A percentile compares a stretch with the other conserved stretches of the same genome.
Conservation (phyloP, 2,329 filamentous ascomycete species). For the Fusarium keratoplasticum region DNA sequence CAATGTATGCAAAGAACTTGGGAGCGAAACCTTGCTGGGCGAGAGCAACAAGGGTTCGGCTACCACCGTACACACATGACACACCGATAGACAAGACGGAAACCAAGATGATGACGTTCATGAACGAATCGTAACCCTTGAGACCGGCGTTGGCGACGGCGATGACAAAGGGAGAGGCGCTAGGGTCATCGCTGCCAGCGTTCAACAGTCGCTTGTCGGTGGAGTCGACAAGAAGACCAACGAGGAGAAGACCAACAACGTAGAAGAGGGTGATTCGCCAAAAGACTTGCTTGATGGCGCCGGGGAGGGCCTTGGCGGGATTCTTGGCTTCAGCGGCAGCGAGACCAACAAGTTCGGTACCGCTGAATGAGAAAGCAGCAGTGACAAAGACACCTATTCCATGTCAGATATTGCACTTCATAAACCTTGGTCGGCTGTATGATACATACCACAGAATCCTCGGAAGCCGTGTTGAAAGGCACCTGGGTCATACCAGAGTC, state of each 20-base stretch:
- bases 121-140: conserved; percentile 64
- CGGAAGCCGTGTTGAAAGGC: conserved; percentile 80
- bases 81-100: conserved; percentile 70
- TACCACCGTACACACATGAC: conserved; percentile 69
- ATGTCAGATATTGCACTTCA: neutral
- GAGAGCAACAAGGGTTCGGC: conserved; percentile 68
- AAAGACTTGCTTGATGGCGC: conserved; percentile 84
- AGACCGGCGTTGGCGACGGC: conserved; percentile 66
- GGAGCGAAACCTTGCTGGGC: conserved; percentile 71
- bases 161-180: conserved; percentile 67
- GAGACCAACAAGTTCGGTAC: conserved; percentile 80
- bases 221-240: conserved; percentile 62
- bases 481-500: conserved; percentile 62
- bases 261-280: conserved; percentile 70
- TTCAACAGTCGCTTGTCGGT: conserved; percentile 61
- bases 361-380: conserved; percentile 78
- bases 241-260: conserved; percentile 63
- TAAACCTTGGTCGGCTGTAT: rapidly evolving
- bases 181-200: conserved; percentile 54
- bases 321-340: conserved; percentile 78
- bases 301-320: conserved; percentile 78
- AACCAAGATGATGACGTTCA: conserved; percentile 70
- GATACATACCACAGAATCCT: conserved; percentile 72
- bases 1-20: conserved; percentile 67
- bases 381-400: conserved; percentile 61